Evolutionary conservation across 208 protist genomes (phyloP).

Genomic region (Trypanosoma cruzi): DNA sequence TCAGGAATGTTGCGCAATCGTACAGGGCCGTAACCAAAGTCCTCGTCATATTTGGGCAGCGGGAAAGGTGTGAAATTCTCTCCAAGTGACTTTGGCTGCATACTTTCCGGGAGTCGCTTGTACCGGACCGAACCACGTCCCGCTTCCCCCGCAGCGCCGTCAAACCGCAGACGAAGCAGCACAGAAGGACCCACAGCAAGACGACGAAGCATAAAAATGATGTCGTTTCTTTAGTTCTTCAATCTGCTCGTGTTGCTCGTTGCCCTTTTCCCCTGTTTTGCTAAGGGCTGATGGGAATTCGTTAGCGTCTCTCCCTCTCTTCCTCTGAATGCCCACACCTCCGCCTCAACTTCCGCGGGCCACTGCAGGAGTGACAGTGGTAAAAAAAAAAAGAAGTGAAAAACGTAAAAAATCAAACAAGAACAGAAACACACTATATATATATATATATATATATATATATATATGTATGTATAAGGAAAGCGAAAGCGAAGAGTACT

Average conservation of each 20-base stretch:
- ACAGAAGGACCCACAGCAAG: slow-evolving; percentile 12
- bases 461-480: too few species aligned
- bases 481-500: too few species aligned
- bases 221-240: slow-evolving; percentile 9
- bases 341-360: too few species aligned
- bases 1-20: slow-evolving; percentile 80
- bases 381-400: too few species aligned
- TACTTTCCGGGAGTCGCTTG: slow-evolving; percentile 51
- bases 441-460: too few species aligned
- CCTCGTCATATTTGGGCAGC: slow-evolving; percentile 78
- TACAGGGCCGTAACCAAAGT: slow-evolving; percentile 80
- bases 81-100: slow-evolving; percentile 64
- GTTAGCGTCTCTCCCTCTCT: not conserved
- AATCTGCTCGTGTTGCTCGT: not conserved
- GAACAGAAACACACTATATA: slow-evolving; percentile 5
- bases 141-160: not conserved
- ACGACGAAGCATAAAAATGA: slow-evolving; percentile 22
- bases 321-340: not conserved
- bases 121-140: slow-evolving; percentile 18
- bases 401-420: not conserved
- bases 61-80: slow-evolving; percentile 84
- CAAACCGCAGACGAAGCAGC: slow-evolving; percentile 28
- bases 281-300: not conserved
- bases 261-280: not conserved
- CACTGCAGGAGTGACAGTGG: not conserved